phyloP scores from a whole-genome alignment of 2,329 filamentous ascomycete genomes.

The Paecilomyces fulvus region DNA sequence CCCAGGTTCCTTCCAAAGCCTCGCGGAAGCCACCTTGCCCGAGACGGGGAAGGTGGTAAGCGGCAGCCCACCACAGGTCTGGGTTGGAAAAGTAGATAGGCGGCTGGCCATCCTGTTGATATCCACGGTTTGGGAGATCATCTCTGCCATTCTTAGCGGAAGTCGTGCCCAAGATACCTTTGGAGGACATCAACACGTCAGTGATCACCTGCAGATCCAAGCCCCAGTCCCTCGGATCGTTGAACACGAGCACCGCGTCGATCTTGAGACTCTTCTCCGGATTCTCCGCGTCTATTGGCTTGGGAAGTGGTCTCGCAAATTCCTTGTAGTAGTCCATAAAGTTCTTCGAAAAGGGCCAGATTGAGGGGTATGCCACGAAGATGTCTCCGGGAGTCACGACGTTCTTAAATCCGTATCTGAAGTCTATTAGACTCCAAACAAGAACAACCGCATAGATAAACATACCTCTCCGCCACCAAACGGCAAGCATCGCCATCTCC shows the following conservation, averaged over 20 bases:
- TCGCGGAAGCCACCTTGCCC: slow-evolving; percentile 88
- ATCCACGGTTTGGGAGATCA: slow-evolving; percentile 63
- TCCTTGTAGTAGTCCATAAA: slow-evolving; percentile 54
- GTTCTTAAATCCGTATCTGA: slow-evolving; percentile 63
- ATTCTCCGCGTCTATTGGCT: slow-evolving; percentile 30
- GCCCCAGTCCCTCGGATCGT: slow-evolving; percentile 94
- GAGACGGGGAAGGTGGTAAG: slow-evolving; percentile 74
- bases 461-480: slow-evolving; percentile 59
- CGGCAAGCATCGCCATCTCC: slow-evolving; percentile 60
- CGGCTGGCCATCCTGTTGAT: slow-evolving; percentile 73
- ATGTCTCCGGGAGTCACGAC: slow-evolving; percentile 85
- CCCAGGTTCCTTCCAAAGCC: slow-evolving; percentile 73
- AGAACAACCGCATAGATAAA: not conserved
- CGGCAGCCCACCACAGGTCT: slow-evolving; percentile 81
- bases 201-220: slow-evolving; percentile 77
- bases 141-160: slow-evolving; percentile 61
- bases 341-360: slow-evolving; percentile 75
- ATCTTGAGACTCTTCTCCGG: slow-evolving; percentile 58
- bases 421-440: not conserved
- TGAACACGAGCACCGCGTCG: slow-evolving; percentile 87
- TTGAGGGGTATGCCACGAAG: slow-evolving; percentile 59
- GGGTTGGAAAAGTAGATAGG: slow-evolving; percentile 80
- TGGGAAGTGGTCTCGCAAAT: slow-evolving; percentile 29
- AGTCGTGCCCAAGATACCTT: slow-evolving; percentile 74
- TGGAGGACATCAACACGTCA: slow-evolving; percentile 69